Conservation (phyloP, 495 filamentous ascomycete species). For the Podospora appendiculata region DNA sequence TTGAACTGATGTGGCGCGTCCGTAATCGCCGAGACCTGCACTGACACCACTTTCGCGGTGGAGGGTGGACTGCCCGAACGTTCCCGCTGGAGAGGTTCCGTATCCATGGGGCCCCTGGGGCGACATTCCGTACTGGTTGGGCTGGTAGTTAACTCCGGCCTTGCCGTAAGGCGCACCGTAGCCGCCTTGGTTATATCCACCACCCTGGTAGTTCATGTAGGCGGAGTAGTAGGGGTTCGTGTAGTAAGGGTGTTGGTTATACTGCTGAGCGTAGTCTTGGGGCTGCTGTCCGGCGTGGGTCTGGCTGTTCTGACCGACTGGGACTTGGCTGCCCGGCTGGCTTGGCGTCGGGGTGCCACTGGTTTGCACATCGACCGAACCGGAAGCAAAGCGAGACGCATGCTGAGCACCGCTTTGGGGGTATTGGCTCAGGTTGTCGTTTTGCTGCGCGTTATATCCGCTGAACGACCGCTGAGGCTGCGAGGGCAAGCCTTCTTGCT, state of each 20-base stretch:
- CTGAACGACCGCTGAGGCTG: constrained; percentile 63
- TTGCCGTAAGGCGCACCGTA: constrained; percentile 73
- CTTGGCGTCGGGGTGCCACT: constrained; percentile 82
- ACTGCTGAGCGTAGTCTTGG: constrained; percentile 60
- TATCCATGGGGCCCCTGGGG: constrained; percentile 67
- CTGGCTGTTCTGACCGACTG: constrained; percentile 56
- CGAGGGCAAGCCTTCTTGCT: constrained; percentile 60
- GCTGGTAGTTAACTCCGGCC: constrained; percentile 60
- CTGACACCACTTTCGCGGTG: constrained; percentile 54
- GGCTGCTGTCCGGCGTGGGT: constrained; percentile 51
- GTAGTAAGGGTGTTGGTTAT: constrained; percentile 68
- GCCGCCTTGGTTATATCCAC: constrained; percentile 55
- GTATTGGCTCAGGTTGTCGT: constrained; percentile 68
- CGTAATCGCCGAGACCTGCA: constrained; percentile 60
- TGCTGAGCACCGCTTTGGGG: constrained; percentile 54
- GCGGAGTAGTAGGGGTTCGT: constrained; percentile 68
- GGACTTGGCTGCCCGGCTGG: constrained; percentile 13
- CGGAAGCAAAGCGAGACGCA: constrained; percentile 31
- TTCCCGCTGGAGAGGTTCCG: constrained; percentile 64
- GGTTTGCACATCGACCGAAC: constrained; percentile 69
- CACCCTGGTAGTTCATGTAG: constrained; percentile 72
- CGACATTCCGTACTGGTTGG: constrained; percentile 68
- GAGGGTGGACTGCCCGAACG: constrained; percentile 64
- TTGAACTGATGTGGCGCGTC: constrained; percentile 66
- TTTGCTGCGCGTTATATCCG: constrained; percentile 66